Evolutionary conservation across 163 green algal genomes (phyloP).

Genomic region (Scenedesmus sp.): DNA sequence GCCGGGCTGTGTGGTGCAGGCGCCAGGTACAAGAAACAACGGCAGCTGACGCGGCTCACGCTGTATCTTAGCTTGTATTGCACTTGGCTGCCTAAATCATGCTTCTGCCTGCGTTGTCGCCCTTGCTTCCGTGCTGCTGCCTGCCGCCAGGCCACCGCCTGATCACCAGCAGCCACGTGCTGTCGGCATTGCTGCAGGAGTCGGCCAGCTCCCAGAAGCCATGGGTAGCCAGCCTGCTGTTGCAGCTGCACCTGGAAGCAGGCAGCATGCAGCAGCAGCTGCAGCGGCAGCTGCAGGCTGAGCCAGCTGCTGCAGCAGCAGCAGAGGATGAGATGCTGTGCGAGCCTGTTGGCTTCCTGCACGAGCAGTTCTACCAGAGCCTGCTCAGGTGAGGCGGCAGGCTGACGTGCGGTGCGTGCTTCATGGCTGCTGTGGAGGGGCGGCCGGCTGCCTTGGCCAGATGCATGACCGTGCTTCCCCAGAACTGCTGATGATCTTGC

Average conservation of each 20-base stretch:
- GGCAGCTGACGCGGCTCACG: no score
- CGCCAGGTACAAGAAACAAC: no score
- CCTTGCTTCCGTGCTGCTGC: background rate
- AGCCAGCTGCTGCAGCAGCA: background rate
- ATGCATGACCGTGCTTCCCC: background rate
- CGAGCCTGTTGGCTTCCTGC: slow-evolving; percentile 39
- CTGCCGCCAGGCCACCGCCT: slow-evolving; percentile 5
- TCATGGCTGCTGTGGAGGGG: background rate
- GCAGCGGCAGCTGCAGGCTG: slow-evolving; percentile 15
- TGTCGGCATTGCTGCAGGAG: slow-evolving; percentile 25
- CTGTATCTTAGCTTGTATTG: no score
- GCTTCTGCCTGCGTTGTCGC: background rate
- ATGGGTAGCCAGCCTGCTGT: background rate
- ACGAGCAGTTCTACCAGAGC: slow-evolving; percentile 30
- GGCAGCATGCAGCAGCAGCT: slow-evolving; percentile 36
- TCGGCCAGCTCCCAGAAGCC: background rate
- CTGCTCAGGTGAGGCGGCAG: background rate
- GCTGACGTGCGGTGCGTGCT: background rate
- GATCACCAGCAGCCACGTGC: slow-evolving; percentile 25
- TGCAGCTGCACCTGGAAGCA: slow-evolving; percentile 7
- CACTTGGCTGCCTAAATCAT: background rate
- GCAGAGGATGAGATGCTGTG: slow-evolving; percentile 15
- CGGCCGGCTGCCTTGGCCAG: background rate
- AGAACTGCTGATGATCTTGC: background rate
- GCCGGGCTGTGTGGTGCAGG: no score